Conservation (phyloP, 495 filamentous ascomycete genomes). For the Penicillium herquei region DNA sequence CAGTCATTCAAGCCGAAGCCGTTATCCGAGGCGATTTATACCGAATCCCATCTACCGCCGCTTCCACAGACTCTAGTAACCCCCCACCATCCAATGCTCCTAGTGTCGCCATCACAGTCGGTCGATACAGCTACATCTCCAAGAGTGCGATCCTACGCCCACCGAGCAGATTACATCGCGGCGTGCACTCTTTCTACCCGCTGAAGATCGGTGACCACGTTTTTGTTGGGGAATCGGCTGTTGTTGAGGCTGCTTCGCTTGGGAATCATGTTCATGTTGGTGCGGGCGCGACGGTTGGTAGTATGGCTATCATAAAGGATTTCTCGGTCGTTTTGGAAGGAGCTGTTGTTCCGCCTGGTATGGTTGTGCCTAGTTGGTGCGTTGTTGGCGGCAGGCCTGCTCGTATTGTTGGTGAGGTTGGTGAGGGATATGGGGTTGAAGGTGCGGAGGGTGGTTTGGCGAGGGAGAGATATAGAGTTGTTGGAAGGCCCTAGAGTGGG, state of each 20-base stretch:
- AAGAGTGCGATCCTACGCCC: slow-evolving; percentile 71
- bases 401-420: slow-evolving; percentile 79
- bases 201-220: slow-evolving; percentile 92
- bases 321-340: slow-evolving; percentile 81
- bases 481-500: slow-evolving; percentile 31
- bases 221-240: slow-evolving; percentile 70
- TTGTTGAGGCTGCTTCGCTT: slow-evolving; percentile 75
- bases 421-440: slow-evolving; percentile 70
- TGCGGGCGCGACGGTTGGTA: slow-evolving; percentile 67
- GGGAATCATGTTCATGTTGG: slow-evolving; percentile 85
- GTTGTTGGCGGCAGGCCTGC: slow-evolving; percentile 82
- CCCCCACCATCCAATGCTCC: slow-evolving; percentile 26
- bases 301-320: slow-evolving; percentile 88
- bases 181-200: slow-evolving; percentile 65
- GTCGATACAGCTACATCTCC: slow-evolving; percentile 82
- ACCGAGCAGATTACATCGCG: slow-evolving; percentile 65
- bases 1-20: slow-evolving; percentile 87
- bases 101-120: slow-evolving; percentile 70
- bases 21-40: slow-evolving; percentile 90
- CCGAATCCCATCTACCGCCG: slow-evolving; percentile 39
- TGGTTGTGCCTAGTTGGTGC: slow-evolving; percentile 87
- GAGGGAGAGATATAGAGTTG: slow-evolving; percentile 46
- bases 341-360: slow-evolving; percentile 76
- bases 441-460: slow-evolving; percentile 47
- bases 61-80: slow-evolving; percentile 22